Percentiles rank a stretch among this genome's conserved stretches.
These are phyloP conservation scores for Podospora pseudocomata DNA, from an alignment of 495 filamentous ascomycete species.

Conservation along the genomic window DNA sequence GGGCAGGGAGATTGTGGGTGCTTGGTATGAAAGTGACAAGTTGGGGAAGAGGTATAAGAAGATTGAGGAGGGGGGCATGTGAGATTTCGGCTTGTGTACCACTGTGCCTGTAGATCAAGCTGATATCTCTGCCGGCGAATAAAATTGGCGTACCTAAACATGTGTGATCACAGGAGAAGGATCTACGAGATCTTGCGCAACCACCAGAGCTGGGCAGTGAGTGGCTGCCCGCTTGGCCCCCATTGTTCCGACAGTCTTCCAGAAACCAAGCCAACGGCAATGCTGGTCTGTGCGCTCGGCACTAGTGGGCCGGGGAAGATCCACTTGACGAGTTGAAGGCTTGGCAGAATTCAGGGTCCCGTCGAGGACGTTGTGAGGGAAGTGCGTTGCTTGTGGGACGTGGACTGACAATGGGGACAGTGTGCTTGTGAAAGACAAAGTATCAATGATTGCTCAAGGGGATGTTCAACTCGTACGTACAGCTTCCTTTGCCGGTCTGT, in stretches of 20 bases:
- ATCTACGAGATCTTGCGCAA: neutral
- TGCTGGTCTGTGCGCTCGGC: neutral
- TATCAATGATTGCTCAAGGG: no score
- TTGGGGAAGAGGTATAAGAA: constrained; percentile 21
- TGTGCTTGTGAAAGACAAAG: no score
- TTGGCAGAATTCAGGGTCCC: neutral
- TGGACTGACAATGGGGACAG: no score
- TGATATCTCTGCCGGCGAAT: no score
- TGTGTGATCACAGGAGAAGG: no score
- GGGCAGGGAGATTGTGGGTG: constrained; percentile 31
- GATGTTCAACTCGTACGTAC: no score
- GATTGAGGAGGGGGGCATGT: neutral
- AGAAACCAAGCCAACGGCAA: neutral
- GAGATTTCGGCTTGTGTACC: neutral
- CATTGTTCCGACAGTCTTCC: neutral
- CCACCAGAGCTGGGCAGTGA: neutral
- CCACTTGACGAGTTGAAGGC: neutral
- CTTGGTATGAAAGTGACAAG: constrained; percentile 36
- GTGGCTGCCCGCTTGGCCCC: neutral
- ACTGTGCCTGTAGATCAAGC: no score
- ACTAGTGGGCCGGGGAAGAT: neutral
- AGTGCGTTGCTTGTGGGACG: no score
- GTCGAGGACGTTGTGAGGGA: neutral
- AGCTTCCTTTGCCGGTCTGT: no score
- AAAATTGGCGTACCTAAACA: no score